phyloP scores from a whole-genome alignment of 2,329 filamentous ascomycete species.

The Claviceps fusiformis region DNA sequence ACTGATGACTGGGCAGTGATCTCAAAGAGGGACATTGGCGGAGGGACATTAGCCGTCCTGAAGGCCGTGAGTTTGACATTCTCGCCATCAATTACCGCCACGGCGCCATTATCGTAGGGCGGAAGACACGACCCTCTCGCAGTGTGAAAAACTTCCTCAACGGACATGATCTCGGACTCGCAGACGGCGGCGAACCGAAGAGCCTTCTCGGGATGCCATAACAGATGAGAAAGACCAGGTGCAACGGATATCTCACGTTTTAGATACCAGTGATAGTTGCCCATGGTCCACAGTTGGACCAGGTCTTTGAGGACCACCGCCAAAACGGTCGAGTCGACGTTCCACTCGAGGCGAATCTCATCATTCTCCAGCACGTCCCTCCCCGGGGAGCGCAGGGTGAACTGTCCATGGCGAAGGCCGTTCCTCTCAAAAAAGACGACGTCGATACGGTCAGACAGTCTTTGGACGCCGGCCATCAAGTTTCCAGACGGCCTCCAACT shows the following conservation, averaged over 20 bases:
- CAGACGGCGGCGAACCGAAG: slow-evolving; percentile 49
- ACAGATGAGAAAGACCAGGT: slow-evolving; percentile 21
- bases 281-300: slow-evolving; percentile 91
- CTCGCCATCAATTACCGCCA: slow-evolving; percentile 74
- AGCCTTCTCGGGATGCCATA: slow-evolving; percentile 80
- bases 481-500: slow-evolving; percentile 91
- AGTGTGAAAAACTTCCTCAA: slow-evolving; percentile 56
- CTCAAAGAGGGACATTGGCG: slow-evolving; percentile 81
- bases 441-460: slow-evolving; percentile 53
- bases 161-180: slow-evolving; percentile 36
- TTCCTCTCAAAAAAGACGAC: slow-evolving; percentile 96
- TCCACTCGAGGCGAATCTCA: slow-evolving; percentile 66
- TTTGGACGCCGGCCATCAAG: slow-evolving; percentile 74
- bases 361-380: slow-evolving; percentile 40
- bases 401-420: slow-evolving; percentile 91
- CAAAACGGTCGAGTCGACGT: slow-evolving; percentile 79
- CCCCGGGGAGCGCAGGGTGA: slow-evolving; percentile 57
- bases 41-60: slow-evolving; percentile 71
- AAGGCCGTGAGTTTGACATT: slow-evolving; percentile 75
- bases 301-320: slow-evolving; percentile 63
- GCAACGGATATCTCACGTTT: slow-evolving; percentile 66
- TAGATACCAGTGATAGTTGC: slow-evolving; percentile 96
- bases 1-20: slow-evolving; percentile 47
- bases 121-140: slow-evolving; percentile 54
- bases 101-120: slow-evolving; percentile 64